Percentiles rank a stretch among this genome's conserved stretches.
phyloP scores from a whole-genome alignment of 2,329 filamentous ascomycete genomes.

The Sclerotinia sclerotiorum region DNA sequence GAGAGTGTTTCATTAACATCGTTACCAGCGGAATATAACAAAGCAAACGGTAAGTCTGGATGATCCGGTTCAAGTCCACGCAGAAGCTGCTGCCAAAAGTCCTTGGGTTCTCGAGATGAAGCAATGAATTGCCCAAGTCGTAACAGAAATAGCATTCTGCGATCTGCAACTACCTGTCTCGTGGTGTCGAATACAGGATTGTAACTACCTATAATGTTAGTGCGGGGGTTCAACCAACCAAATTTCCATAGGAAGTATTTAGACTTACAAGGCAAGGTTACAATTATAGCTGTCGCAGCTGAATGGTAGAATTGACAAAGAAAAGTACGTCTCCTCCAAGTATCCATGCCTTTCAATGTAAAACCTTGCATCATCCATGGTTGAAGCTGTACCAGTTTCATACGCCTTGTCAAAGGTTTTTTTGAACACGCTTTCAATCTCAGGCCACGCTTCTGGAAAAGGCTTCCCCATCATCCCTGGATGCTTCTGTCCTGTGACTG shows the following conservation, averaged over 20 bases:
- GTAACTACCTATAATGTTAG: conserved; percentile 46
- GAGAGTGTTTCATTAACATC: conserved; percentile 45
- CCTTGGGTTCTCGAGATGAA: conserved; percentile 66
- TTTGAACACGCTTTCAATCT: conserved; percentile 41
- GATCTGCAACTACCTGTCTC: conserved; percentile 68
- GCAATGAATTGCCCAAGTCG: conserved; percentile 74
- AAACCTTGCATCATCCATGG: conserved; percentile 36
- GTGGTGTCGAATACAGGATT: conserved; percentile 75
- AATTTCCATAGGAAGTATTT: background rate
- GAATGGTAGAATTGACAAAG: conserved; percentile 33
- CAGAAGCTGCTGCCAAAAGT: conserved; percentile 70
- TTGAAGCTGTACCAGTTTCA: conserved; percentile 33
- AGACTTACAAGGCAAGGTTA: conserved; percentile 31
- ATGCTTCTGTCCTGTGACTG: conserved; percentile 74
- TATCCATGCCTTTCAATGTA: conserved; percentile 42
- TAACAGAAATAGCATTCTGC: conserved; percentile 73
- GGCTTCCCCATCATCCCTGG: conserved; percentile 62
- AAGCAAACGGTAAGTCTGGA: conserved; percentile 70
- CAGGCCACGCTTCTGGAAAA: conserved; percentile 45
- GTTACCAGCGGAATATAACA: conserved; percentile 73
- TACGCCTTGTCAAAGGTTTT: conserved; percentile 37
- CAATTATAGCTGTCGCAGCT: conserved; percentile 23
- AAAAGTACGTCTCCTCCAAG: conserved; percentile 43
- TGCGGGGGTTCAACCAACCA: background rate
- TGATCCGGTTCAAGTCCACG: conserved; percentile 70